Evolutionary conservation across 345 rosid genomes (phyloP).

Genomic region (Syzygium aqueum): DNA sequence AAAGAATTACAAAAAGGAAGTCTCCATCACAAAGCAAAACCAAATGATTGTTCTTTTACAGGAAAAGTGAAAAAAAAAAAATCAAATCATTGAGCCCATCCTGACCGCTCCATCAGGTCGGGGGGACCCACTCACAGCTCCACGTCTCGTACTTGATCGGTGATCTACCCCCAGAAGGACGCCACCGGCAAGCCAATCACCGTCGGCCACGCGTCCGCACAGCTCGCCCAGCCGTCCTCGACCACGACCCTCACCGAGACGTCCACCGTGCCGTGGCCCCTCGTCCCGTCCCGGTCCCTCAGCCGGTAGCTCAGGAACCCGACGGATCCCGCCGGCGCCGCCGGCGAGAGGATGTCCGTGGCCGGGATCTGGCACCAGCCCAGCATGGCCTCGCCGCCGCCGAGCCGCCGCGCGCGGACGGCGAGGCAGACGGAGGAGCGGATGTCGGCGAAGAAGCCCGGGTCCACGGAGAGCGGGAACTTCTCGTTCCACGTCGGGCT

Average conservation of each 20-base stretch:
- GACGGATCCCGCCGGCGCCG: slow-evolving; percentile 3
- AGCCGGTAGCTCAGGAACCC: slow-evolving; percentile 14
- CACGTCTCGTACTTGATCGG: not conserved
- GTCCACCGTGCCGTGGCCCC: slow-evolving; percentile 9
- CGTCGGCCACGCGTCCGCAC: not conserved
- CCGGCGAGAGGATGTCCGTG: slow-evolving; percentile 1
- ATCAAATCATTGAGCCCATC: not conserved
- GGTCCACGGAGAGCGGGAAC: slow-evolving; percentile 4
- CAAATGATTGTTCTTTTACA: not conserved
- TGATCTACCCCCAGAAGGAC: not conserved
- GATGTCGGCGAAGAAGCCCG: slow-evolving; percentile 1
- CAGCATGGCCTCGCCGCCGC: not conserved
- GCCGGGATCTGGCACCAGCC: slow-evolving; percentile 12
- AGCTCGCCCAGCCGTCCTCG: not conserved
- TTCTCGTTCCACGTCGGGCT: slow-evolving; percentile 5
- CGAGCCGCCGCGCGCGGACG: not conserved
- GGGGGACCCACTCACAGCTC: not conserved
- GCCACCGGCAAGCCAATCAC: slow-evolving; percentile 6
- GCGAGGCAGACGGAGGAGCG: not conserved
- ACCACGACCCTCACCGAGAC: slow-evolving; percentile 5
- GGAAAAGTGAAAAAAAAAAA: not conserved
- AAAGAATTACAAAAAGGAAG: not conserved
- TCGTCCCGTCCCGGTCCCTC: slow-evolving; percentile 10
- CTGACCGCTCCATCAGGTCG: not conserved
- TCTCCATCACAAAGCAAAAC: not conserved